phyloP scores from a whole-genome alignment of 1,284 basidiomycete genomes.

The Coniferiporia weirii region DNA sequence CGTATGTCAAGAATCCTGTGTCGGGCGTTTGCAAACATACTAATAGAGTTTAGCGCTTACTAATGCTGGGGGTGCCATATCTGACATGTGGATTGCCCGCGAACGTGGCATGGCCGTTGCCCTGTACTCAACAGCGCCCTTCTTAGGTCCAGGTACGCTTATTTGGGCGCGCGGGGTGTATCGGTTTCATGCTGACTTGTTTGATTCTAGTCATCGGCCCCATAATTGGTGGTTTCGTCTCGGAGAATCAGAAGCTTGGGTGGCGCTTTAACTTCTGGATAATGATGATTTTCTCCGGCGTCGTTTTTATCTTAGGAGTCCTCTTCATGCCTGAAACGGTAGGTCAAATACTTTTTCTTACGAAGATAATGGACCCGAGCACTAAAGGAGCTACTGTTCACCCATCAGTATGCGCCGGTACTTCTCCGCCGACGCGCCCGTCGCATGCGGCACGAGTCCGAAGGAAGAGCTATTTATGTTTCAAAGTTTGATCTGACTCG shows the following conservation, averaged over 20 bases:
- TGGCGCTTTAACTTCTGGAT: constrained; percentile 76
- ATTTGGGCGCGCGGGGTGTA: neutral
- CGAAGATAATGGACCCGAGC: neutral
- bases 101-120: constrained; percentile 56
- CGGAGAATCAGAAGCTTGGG: constrained; percentile 41
- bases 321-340: constrained; percentile 48
- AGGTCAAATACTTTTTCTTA: constrained; percentile 16
- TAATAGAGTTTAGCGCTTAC: constrained; percentile 41
- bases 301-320: constrained; percentile 43
- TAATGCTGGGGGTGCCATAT: constrained; percentile 56
- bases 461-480: constrained; percentile 40
- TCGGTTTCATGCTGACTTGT: neutral
- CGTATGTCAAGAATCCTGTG: constrained; percentile 31
- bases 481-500: constrained; percentile 50
- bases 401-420: constrained; percentile 64
- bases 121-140: constrained; percentile 63
- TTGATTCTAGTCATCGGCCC: constrained; percentile 48
- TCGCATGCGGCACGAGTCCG: constrained; percentile 42
- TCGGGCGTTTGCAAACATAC: constrained; percentile 9
- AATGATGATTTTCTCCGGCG: constrained; percentile 51
- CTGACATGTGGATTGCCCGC: constrained; percentile 54
- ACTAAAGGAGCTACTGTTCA: neutral
- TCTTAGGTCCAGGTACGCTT: constrained; percentile 58
- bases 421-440: constrained; percentile 54
- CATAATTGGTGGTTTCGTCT: constrained; percentile 59